A percentile compares a stretch with the other conserved stretches of the same genome.
Conservation (phyloP, 2,329 filamentous ascomycete genomes). For the Rhynchosporium agropyri region DNA sequence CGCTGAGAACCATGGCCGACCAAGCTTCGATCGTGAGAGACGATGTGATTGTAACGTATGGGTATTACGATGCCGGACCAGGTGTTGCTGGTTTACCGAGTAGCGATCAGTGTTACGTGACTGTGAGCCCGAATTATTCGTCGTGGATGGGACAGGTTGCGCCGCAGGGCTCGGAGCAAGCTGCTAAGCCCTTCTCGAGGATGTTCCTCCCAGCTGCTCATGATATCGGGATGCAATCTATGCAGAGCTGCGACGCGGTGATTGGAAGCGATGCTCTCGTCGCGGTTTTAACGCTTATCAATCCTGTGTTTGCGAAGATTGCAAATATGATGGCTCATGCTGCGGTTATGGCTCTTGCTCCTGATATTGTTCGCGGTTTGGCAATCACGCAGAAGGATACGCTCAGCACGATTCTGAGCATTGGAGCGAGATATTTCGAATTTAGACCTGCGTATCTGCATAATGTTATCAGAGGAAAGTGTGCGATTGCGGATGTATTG, state of each 20-base stretch:
- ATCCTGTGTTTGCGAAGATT: conserved; percentile 35
- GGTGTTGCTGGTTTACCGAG: conserved; percentile 48
- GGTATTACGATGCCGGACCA: conserved; percentile 53
- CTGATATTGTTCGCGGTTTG: conserved; percentile 50
- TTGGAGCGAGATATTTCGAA: conserved; percentile 56
- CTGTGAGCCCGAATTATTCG: conserved; percentile 48
- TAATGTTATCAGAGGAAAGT: conserved; percentile 43
- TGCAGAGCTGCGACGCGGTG: conserved; percentile 47
- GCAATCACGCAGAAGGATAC: conserved; percentile 55
- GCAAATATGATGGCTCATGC: conserved; percentile 35
- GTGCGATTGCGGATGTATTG: conserved; percentile 48
- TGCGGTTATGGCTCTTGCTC: conserved; percentile 40
- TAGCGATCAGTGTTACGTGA: conserved; percentile 50
- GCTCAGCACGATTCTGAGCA: conserved; percentile 48
- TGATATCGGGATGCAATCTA: conserved; percentile 56
- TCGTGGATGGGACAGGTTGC: conserved; percentile 49
- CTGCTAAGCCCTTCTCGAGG: conserved; percentile 46
- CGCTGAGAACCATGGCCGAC: conserved; percentile 33
- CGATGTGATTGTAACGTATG: conserved; percentile 49
- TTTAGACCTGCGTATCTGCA: conserved; percentile 54
- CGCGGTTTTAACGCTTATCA: conserved; percentile 38
- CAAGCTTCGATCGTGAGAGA: conserved; percentile 38
- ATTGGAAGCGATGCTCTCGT: conserved; percentile 41
- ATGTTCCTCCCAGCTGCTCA: conserved; percentile 52
- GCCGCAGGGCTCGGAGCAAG: conserved; percentile 45